Percentiles rank a stretch among this genome's conserved stretches.
phyloP scores from a whole-genome alignment of 441 rosid species.

The Rhodomyrtus psidioides region DNA sequence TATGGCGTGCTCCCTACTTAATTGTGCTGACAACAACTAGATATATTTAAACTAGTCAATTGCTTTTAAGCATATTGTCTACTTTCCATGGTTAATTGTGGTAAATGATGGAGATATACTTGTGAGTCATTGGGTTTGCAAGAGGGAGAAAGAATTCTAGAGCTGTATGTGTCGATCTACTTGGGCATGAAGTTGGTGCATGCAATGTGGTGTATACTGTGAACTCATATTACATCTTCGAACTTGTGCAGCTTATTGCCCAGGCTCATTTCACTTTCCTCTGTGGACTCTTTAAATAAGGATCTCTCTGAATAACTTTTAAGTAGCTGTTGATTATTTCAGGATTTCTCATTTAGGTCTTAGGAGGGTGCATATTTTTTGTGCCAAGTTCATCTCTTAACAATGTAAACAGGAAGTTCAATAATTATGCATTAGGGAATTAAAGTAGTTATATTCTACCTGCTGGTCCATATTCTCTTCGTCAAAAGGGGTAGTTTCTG shows the following conservation, averaged over 20 bases:
- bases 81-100: background rate
- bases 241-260: background rate
- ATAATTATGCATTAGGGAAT: background rate
- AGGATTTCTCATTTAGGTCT: background rate
- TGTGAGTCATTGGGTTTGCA: background rate
- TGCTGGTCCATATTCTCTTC: background rate
- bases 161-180: background rate
- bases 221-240: background rate
- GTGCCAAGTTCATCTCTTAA: background rate
- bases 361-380: background rate
- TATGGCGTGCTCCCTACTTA: background rate
- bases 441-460: background rate
- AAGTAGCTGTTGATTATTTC: background rate
- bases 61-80: background rate
- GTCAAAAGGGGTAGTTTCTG: background rate
- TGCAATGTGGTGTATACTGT: background rate
- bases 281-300: background rate
- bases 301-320: background rate
- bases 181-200: background rate
- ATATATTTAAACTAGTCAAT: background rate
- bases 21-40: background rate
- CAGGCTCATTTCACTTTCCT: background rate
- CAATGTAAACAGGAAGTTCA: background rate
- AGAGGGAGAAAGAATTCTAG: background rate
- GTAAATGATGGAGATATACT: background rate